Conservation (phyloP, 495 filamentous ascomycete genomes). For the Haplographium delicatum region DNA sequence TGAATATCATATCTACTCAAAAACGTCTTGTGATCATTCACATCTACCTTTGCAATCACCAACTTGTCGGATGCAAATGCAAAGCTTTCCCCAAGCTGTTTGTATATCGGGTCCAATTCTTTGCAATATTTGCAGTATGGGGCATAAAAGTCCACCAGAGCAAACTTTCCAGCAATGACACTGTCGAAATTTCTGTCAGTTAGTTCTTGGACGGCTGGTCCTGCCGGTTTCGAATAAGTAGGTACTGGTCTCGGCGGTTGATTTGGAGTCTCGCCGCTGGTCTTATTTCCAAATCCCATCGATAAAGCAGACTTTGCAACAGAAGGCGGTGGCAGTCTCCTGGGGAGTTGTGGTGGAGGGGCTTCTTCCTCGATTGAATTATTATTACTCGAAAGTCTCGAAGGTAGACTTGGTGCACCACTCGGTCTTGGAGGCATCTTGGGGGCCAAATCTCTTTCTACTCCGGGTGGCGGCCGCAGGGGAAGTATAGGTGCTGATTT, state of each 20-base stretch:
- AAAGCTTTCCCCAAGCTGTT: slow-evolving; percentile 19
- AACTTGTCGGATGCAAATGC: slow-evolving; percentile 20
- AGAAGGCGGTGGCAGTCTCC: slow-evolving; percentile 18
- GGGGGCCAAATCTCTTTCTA: slow-evolving; percentile 16
- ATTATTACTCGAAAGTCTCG: slow-evolving; percentile 6
- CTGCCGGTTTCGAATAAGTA: not conserved
- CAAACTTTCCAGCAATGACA: slow-evolving; percentile 13
- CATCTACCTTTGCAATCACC: slow-evolving; percentile 19
- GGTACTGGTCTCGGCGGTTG: slow-evolving; percentile 9
- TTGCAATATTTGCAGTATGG: slow-evolving; percentile 20
- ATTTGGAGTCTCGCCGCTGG: slow-evolving; percentile 8
- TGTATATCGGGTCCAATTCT: slow-evolving; percentile 18
- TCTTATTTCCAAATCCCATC: slow-evolving; percentile 24
- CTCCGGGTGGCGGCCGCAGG: slow-evolving; percentile 10
- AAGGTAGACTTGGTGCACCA: slow-evolving; percentile 12
- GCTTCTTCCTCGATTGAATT: slow-evolving; percentile 2
- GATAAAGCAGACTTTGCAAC: slow-evolving; percentile 7
- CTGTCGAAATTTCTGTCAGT: slow-evolving; percentile 16
- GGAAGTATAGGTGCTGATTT: slow-evolving; percentile 22
- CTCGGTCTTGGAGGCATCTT: slow-evolving; percentile 20
- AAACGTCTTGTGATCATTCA: slow-evolving; percentile 4
- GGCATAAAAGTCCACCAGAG: slow-evolving; percentile 20
- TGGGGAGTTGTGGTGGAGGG: slow-evolving; percentile 2
- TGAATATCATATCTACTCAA: slow-evolving; percentile 12
- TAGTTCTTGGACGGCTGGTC: slow-evolving; percentile 17